Evolutionary conservation across 345 rosid species (phyloP), one percentile per base, ranked within the genome.

Genomic region (Conringia planisiliqua): DNA sequence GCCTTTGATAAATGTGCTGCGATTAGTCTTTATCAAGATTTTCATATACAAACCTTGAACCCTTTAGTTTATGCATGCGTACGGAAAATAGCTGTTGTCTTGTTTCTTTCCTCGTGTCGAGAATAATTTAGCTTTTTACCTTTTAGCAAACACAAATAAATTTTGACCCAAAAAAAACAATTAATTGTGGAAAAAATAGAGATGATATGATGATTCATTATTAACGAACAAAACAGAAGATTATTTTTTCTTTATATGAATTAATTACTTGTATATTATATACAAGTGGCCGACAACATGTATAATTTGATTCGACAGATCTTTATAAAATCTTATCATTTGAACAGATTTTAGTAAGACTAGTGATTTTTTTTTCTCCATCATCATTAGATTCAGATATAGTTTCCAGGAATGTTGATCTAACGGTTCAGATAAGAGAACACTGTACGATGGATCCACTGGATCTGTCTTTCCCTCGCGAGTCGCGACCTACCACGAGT

Each of bases 211-310:
- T 11, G 11, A 2, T 16, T 24, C 39, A 47, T 29, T 47, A 6
- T 35, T 6, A 35, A 17, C 24, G 38, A 66, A 6, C 9, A 18
- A 50, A 51, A 7, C 13, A 47, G 30, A 47, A 47, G 3, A 10
- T 51, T 51, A 1, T 0, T 4, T 62, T 4, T 38, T 42, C 16
- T 47, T 17, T 47, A 16, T 17, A 30, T 46, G 42, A 32, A 51
- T 9, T 12, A 29, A 30, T 18, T 16, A 65, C 29, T 40, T 39
- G 30, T 20, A n/a, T 7, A 26, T 29, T 6, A 66, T 4, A 42
- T 8, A 12, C 38, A 68, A 68, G 74, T 69, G 79, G 74, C 74
- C 74, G 74, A 76, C 74, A 76, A 62, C 17, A 16, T 42, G 42
- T 27, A 51, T 30, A 13, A 69, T 42, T n/a, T 62, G 55, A 69